Evolutionary conservation across 2,329 filamentous ascomycete genomes (phyloP).

Genomic region (Aspergillus intermedius): DNA sequence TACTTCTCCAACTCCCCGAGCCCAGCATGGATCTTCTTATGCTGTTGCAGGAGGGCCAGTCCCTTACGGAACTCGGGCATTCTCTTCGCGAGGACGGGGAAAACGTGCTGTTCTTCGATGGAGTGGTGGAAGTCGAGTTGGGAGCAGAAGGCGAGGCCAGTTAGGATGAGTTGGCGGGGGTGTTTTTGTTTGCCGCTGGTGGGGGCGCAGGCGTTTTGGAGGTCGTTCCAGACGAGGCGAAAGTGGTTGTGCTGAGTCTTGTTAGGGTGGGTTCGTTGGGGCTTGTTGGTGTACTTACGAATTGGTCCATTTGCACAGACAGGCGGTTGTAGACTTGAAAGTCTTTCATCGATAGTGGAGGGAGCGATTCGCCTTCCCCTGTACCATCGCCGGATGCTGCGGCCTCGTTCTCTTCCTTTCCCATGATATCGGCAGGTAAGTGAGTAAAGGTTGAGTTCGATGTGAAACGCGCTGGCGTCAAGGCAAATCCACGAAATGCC

Average conservation of each 20-base stretch:
- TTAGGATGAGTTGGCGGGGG: slow-evolving; percentile 60
- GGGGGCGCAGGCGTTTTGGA: slow-evolving; percentile 59
- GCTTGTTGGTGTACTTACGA: slow-evolving; percentile 43
- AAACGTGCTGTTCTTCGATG: slow-evolving; percentile 77
- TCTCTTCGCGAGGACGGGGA: slow-evolving; percentile 66
- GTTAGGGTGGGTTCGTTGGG: neutral
- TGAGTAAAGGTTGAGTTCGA: neutral
- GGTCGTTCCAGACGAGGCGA: slow-evolving; percentile 63
- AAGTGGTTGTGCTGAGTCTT: slow-evolving; percentile 64
- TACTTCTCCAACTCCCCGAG: slow-evolving; percentile 64
- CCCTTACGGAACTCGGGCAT: slow-evolving; percentile 70
- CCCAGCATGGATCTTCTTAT: slow-evolving; percentile 70
- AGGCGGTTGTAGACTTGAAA: slow-evolving; percentile 66
- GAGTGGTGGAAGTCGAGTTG: slow-evolving; percentile 70
- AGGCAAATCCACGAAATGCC: neutral
- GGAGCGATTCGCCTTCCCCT: slow-evolving; percentile 34
- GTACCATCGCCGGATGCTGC: neutral
- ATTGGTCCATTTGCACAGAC: slow-evolving; percentile 68
- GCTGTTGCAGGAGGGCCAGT: slow-evolving; percentile 66
- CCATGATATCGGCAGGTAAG: neutral
- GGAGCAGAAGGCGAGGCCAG: slow-evolving; percentile 62
- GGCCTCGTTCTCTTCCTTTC: no score
- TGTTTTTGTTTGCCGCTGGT: slow-evolving; percentile 48
- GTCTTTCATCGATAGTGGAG: slow-evolving; percentile 59
- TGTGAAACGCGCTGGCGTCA: neutral